Conservation (phyloP, 495 filamentous ascomycete species). For the Hyaloscypha bicolor region DNA sequence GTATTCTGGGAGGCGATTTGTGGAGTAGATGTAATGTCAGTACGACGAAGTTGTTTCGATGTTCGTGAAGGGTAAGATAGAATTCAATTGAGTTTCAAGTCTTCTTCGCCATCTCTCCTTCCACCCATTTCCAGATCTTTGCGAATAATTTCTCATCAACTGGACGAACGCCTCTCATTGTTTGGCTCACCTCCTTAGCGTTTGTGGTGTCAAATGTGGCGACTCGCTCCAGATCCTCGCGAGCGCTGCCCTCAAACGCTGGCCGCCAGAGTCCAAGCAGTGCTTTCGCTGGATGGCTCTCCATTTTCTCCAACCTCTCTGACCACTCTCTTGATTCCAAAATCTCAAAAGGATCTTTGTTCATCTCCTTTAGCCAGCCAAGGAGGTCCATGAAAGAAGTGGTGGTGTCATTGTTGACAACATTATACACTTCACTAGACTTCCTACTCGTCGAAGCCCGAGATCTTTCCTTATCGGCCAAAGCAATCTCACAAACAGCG, state of each 20-base stretch:
- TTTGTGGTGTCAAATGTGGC: neutral
- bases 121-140: constrained; percentile 51
- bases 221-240: neutral
- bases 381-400: constrained; percentile 50
- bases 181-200: constrained; percentile 18
- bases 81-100: neutral
- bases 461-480: constrained; percentile 5
- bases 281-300: constrained; percentile 42
- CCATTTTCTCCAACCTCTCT: constrained; percentile 36
- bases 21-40: constrained; percentile 65
- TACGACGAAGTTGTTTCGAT: constrained; percentile 57
- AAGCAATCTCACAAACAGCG: constrained; percentile 44
- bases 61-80: constrained; percentile 7
- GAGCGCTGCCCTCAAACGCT: constrained; percentile 12
- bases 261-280: constrained; percentile 51
- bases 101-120: neutral
- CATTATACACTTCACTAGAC: constrained; percentile 46
- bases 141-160: constrained; percentile 43
- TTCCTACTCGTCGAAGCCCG: neutral
- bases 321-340: constrained; percentile 47
- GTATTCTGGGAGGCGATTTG: constrained; percentile 39
- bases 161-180: constrained; percentile 39
- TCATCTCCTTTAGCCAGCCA: constrained; percentile 40
- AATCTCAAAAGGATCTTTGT: constrained; percentile 38
- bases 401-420: constrained; percentile 46